Conservation (phyloP, 768 basidiomycete genomes). For the Tephrocybe sp. region DNA sequence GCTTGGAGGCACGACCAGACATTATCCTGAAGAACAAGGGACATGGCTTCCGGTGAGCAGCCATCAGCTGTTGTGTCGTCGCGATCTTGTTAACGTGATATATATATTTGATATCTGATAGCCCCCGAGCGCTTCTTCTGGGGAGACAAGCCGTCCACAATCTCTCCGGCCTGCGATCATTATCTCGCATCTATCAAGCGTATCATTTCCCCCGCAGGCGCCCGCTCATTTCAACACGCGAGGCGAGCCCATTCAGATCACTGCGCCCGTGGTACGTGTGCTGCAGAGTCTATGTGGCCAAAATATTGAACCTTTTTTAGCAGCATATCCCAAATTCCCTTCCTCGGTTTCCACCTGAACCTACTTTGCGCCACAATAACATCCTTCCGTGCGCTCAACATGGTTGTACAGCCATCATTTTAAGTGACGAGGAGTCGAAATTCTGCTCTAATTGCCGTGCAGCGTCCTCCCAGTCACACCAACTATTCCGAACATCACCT, state of each 20-base stretch:
- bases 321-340: background rate
- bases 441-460: constrained; percentile 9
- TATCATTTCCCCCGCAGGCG: background rate
- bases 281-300: background rate
- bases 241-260: constrained; percentile 13
- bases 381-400: constrained; percentile 5
- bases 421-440: background rate
- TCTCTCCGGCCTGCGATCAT: background rate
- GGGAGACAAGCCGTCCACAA: too few relatives aligned
- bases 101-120: background rate
- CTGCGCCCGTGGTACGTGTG: background rate
- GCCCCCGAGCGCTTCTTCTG: background rate
- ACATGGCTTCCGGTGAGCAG: constrained; percentile 6
- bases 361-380: background rate
- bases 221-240: constrained; percentile 18
- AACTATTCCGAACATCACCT: background rate
- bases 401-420: constrained; percentile 10
- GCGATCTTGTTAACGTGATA: background rate
- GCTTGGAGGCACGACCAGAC: background rate
- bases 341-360: background rate
- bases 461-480: background rate
- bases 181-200: constrained; percentile 1
- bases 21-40: background rate
- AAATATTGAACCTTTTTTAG: background rate
- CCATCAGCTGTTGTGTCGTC: background rate